These are phyloP conservation scores for Cyberlindnera xishuangbannaensis DNA, from an alignment of 805 yeast species.

Conservation along the genomic window DNA sequence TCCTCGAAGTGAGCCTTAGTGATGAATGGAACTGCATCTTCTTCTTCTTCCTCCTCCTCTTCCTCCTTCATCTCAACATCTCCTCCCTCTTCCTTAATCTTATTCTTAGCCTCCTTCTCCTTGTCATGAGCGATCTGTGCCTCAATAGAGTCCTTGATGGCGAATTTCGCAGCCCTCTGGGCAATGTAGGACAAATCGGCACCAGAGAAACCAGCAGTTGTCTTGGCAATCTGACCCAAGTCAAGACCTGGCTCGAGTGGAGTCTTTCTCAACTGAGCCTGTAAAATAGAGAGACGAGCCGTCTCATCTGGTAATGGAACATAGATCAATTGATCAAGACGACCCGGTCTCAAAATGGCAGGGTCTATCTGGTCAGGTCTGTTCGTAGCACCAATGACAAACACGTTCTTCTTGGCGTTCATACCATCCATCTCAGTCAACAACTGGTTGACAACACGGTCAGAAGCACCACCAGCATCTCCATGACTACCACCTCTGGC, in stretches of 20 bases:
- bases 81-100: constrained; percentile 37
- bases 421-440: constrained; percentile 99
- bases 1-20: constrained; percentile 94
- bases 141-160: constrained; percentile 95
- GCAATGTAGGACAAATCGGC: constrained; percentile 97
- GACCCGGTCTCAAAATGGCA: constrained; percentile 96
- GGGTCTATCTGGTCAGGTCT: constrained; percentile 99
- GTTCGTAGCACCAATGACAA: constrained; percentile 98
- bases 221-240: constrained; percentile 80
- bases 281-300: constrained; percentile 88
- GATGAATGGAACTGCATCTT: constrained; percentile 94
- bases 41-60: constrained; percentile 65
- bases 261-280: constrained; percentile 96
- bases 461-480: constrained; percentile 96
- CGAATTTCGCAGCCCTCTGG: constrained; percentile 98
- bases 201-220: constrained; percentile 98
- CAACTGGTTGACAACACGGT: constrained; percentile 92
- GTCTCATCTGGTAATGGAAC: constrained; percentile 97
- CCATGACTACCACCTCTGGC: constrained; percentile 90
- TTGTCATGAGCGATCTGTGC: constrained; percentile 52
- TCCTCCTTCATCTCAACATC: constrained; percentile 45
- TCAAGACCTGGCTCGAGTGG: constrained; percentile 97
- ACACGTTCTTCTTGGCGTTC: constrained; percentile 98
- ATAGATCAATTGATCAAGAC: constrained; percentile 96
- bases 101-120: constrained; percentile 35